Conservation (phyloP, 441 rosid genomes). For the Jatropha multifida region DNA sequence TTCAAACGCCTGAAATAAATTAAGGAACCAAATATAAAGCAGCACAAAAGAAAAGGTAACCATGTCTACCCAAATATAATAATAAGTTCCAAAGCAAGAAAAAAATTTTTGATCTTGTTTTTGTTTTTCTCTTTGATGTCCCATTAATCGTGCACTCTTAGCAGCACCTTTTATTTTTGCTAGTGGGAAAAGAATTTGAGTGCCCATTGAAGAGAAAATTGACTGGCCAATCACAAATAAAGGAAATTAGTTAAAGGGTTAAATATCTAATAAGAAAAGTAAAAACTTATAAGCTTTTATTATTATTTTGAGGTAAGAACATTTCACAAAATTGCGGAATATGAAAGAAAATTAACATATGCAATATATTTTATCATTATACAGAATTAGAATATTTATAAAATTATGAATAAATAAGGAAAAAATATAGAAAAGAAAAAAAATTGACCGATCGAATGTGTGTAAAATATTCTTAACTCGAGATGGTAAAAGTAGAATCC, state of each 20-base stretch:
- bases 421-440: too few species aligned
- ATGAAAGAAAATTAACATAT: too few species aligned
- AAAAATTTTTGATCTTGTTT: not conserved
- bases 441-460: too few species aligned
- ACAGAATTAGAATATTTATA: too few species aligned
- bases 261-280: too few species aligned
- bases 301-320: too few species aligned
- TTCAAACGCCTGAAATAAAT: not conserved
- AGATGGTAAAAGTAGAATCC: too few species aligned
- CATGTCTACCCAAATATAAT: not conserved
- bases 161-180: not conserved
- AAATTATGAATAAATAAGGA: too few species aligned
- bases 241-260: not conserved
- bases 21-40: conserved; percentile 1
- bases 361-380: too few species aligned
- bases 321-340: too few species aligned
- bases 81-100: not conserved
- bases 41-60: not conserved
- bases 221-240: not conserved
- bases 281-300: too few species aligned
- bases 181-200: conserved; percentile 4
- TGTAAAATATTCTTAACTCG: too few species aligned
- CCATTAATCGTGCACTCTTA: not conserved
- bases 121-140: not conserved
- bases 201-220: conserved; percentile 4